phyloP scores from a whole-genome alignment of 495 filamentous ascomycete genomes.

The Talaromyces thailandensis region DNA sequence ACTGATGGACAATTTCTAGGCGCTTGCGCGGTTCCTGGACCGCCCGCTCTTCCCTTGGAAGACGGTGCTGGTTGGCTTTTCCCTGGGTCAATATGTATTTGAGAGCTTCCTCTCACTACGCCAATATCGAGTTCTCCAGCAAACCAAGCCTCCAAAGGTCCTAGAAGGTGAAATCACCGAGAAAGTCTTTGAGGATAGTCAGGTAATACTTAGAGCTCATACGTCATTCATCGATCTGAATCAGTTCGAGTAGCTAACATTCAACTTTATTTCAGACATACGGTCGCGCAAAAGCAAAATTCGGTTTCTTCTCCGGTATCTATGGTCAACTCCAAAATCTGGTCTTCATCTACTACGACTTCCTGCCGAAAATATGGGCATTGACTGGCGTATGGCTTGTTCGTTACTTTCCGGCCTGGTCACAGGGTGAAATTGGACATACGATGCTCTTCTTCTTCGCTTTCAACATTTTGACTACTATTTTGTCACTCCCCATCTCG shows the following conservation, averaged over 20 bases:
- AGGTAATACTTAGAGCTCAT: constrained; percentile 38
- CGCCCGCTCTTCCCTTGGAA: constrained; percentile 95
- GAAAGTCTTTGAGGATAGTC: constrained; percentile 88
- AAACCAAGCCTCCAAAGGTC: constrained; percentile 71
- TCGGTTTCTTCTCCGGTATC: constrained; percentile 65
- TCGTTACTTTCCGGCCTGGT: constrained; percentile 62
- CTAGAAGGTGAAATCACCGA: constrained; percentile 79
- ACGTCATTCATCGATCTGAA: background rate
- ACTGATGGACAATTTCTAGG: constrained; percentile 34
- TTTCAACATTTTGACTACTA: constrained; percentile 71
- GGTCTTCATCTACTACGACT: constrained; percentile 78
- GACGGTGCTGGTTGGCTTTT: constrained; percentile 87
- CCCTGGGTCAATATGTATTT: constrained; percentile 76
- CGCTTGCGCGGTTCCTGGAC: constrained; percentile 80
- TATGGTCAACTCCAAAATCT: constrained; percentile 82
- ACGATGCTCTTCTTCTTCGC: constrained; percentile 85
- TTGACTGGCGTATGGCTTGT: constrained; percentile 66
- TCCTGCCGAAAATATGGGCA: constrained; percentile 84
- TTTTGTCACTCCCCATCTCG: constrained; percentile 67
- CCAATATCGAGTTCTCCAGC: constrained; percentile 77
- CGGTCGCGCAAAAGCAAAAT: constrained; percentile 89
- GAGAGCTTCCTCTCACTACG: constrained; percentile 78
- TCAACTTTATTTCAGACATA: constrained; percentile 53
- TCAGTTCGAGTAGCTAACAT: background rate
- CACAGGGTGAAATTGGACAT: constrained; percentile 88